Percentiles rank a stretch among this genome's conserved stretches.
Evolutionary conservation across 257 asterid genomes (phyloP).

Genomic region (Primulina huaijiensis): DNA sequence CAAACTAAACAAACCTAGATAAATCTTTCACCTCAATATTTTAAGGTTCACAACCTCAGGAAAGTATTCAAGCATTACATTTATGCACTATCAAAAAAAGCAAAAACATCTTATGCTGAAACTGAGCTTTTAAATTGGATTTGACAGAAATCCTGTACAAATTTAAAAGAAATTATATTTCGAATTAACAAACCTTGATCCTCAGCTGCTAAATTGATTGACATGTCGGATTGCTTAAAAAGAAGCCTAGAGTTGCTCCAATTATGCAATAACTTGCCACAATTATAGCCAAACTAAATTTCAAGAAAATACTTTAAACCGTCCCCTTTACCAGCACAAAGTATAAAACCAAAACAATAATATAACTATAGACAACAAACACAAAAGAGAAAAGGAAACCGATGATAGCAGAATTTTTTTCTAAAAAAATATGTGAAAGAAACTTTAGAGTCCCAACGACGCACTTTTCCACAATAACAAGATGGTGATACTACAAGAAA

Average conservation of each 20-base stretch:
- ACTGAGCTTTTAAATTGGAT: not conserved
- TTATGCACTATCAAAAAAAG: not conserved
- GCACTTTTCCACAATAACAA: slow-evolving; percentile 6
- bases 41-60: not conserved
- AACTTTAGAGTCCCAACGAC: not conserved
- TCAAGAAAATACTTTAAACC: not conserved
- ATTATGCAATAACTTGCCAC: not conserved
- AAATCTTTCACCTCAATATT: slow-evolving; percentile 1
- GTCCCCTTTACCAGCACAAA: not conserved
- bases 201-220: not conserved
- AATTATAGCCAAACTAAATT: slow-evolving; percentile 2
- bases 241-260: not conserved
- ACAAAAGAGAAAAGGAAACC: not conserved
- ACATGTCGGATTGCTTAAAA: not conserved
- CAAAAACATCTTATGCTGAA: not conserved
- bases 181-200: not conserved
- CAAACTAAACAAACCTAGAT: slow-evolving; percentile 16
- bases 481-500: not conserved
- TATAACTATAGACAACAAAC: not conserved
- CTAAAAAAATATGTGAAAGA: not conserved
- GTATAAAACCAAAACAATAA: slow-evolving; percentile 4
- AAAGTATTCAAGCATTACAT: not conserved
- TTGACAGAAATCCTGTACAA: not conserved
- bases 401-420: not conserved
- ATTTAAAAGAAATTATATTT: no score